phyloP scores from a whole-genome alignment of 2,329 filamentous ascomycete genomes.

The Neurospora sp. region DNA sequence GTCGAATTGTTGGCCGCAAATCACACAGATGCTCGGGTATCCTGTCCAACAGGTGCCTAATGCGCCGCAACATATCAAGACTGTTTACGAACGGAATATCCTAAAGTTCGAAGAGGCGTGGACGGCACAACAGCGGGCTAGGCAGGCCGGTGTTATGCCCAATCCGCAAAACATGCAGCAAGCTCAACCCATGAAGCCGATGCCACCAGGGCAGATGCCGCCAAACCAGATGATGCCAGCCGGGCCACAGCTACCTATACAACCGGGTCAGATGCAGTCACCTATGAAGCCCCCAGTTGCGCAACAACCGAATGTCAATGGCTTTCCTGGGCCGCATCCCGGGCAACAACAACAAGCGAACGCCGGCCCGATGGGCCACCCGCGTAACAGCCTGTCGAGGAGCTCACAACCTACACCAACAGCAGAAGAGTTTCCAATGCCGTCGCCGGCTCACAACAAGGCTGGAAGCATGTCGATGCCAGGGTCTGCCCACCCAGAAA shows the following conservation, averaged over 20 bases:
- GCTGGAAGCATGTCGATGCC: conserved; percentile 31
- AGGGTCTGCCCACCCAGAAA: conserved; percentile 24
- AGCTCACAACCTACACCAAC: conserved; percentile 36
- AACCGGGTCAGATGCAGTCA: conserved; percentile 27
- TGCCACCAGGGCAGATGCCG: conserved; percentile 27
- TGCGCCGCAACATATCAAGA: conserved; percentile 60
- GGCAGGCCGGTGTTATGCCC: conserved; percentile 24
- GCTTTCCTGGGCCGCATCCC: conserved; percentile 35
- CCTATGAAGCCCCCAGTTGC: conserved; percentile 36
- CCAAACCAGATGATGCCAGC: neutral
- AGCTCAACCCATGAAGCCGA: conserved; percentile 35
- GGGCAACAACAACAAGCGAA: conserved; percentile 35
- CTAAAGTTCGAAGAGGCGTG: conserved; percentile 66
- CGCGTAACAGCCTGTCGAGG: conserved; percentile 42
- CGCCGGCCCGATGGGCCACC: conserved; percentile 33
- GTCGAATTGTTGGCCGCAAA: conserved; percentile 61
- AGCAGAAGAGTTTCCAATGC: conserved; percentile 31
- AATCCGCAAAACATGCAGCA: conserved; percentile 25
- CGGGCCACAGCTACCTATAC: conserved; percentile 23
- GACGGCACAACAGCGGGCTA: conserved; percentile 37
- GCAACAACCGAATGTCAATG: conserved; percentile 38
- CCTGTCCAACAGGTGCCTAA: conserved; percentile 52
- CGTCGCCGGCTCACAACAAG: conserved; percentile 36
- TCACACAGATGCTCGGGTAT: conserved; percentile 58
- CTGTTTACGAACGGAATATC: conserved; percentile 68